These are phyloP conservation scores for Kazachstania africana DNA, from an alignment of 805 yeast species.

Conservation along the genomic window DNA sequence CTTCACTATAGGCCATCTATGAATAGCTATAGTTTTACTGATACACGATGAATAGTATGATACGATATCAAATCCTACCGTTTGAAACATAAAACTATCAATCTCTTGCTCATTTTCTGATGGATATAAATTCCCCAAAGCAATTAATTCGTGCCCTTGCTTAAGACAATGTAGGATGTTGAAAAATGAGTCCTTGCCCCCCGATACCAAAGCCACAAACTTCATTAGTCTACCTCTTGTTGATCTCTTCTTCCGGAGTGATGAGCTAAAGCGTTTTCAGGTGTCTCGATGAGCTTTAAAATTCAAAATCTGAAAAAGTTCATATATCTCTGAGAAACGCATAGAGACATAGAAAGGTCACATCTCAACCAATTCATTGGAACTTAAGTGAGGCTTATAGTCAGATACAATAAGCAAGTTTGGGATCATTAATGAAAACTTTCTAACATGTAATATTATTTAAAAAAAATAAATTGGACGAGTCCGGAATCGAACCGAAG, in stretches of 20 bases:
- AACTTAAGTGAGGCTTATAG: too few species aligned
- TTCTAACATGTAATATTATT: too few species aligned
- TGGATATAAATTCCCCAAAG: constrained; percentile 78
- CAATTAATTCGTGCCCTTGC: constrained; percentile 76
- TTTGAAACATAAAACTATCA: constrained; percentile 95
- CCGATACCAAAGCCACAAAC: constrained; percentile 83
- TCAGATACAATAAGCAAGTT: too few species aligned
- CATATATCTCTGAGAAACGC: too few species aligned
- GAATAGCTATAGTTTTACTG: constrained; percentile 58
- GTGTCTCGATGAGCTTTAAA: too few species aligned
- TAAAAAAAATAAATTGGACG: constrained; percentile 44
- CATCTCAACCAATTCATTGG: too few species aligned
- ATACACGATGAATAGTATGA: constrained; percentile 54
- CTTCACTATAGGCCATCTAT: constrained; percentile 43
- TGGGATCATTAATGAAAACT: too few species aligned
- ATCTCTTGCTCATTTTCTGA: constrained; percentile 48
- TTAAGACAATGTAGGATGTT: constrained; percentile 78
- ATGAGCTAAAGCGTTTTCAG: too few species aligned
- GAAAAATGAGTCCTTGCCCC: constrained; percentile 93
- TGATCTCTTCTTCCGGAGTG: too few species aligned
- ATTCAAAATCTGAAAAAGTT: too few species aligned
- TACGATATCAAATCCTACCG: constrained; percentile 83
- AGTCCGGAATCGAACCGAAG: constrained; percentile 74
- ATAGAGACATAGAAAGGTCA: too few species aligned
- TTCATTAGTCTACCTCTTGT: too few species aligned